Evolutionary conservation across 192 early-diverging fungal species (phyloP), one percentile per base, ranked within the genome.

Genomic region (Spizellomyces punctatus): DNA sequence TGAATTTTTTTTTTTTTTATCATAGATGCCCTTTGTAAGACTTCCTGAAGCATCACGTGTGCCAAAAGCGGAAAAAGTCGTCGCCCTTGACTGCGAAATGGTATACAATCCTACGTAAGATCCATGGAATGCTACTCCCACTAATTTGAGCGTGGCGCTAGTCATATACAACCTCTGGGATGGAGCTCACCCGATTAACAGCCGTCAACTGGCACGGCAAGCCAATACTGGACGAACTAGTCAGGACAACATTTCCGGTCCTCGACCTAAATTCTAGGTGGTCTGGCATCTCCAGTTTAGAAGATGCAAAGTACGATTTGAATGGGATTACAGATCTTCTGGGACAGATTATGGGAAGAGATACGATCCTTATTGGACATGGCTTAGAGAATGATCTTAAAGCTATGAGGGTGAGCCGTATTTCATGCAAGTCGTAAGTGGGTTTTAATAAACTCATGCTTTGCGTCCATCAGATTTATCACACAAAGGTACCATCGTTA

Each of bases 1-100:
- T 36, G 27, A 36, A 0, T 36, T 36, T 36, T 36, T 36, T 36
- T 0, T 36, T 36, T 36, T 36, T 36, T 36, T 36, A 3, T 36
- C 27, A 5, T 63, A 75, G 58, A 82, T 84, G 59, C 79, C 81
- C 0, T 70, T 78, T 43, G 56, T 44, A 5, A 41, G 42, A 50
- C 41, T 72, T 14, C 61, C 67, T 10, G 36, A 49, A 1, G 49
- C 22, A 45, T 41, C 64, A 5, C 10, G 48, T 10, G 47, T 61
- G 5, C 54, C 67, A 0, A 54, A 65, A 21, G 46, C 61, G 7
- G 45, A 71, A 16, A 14, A 68, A 8, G 58, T 89, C 21, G 82
- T 90, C 19, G 90, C 84, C 0, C 69, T 90, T 61, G 90, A 91
- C 78, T 91, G 90, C 66, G 90, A 91, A 78, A 91, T 91, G 90